These are phyloP conservation scores for Trichoderma brevicompactum DNA, from an alignment of 2,329 filamentous ascomycete species.

Conservation along the genomic window DNA sequence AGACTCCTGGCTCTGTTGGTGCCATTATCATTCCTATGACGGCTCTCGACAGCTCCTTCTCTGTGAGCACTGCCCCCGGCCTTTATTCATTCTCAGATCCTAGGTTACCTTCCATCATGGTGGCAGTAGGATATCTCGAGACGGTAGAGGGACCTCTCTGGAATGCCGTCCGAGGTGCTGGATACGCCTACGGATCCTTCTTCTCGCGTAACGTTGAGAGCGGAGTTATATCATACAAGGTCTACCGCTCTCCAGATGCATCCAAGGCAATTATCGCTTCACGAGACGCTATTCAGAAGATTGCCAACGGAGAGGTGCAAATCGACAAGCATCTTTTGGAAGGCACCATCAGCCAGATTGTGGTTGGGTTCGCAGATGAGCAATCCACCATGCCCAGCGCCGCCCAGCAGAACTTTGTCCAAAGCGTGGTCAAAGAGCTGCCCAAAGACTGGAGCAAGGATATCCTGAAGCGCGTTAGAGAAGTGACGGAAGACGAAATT, in stretches of 20 bases:
- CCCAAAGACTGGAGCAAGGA: slow-evolving; percentile 77
- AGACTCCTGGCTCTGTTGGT: slow-evolving; percentile 72
- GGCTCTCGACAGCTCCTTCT: slow-evolving; percentile 90
- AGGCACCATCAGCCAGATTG: slow-evolving; percentile 87
- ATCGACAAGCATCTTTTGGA: slow-evolving; percentile 86
- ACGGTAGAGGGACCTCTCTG: slow-evolving; percentile 93
- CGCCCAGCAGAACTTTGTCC: slow-evolving; percentile 80
- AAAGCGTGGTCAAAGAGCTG: slow-evolving; percentile 76
- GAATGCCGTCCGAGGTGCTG: slow-evolving; percentile 89
- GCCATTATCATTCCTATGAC: slow-evolving; percentile 87
- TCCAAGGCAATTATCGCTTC: slow-evolving; percentile 83
- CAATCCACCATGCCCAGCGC: slow-evolving; percentile 84
- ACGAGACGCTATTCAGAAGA: slow-evolving; percentile 72
- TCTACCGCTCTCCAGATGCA: slow-evolving; percentile 89
- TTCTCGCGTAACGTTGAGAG: slow-evolving; percentile 79
- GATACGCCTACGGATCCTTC: slow-evolving; percentile 85
- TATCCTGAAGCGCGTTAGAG: slow-evolving; percentile 76
- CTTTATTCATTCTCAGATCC: slow-evolving; percentile 77
- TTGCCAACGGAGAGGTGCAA: slow-evolving; percentile 70
- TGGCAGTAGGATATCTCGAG: slow-evolving; percentile 89
- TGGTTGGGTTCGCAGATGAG: slow-evolving; percentile 84
- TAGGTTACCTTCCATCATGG: slow-evolving; percentile 79
- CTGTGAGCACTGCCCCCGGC: slow-evolving; percentile 74
- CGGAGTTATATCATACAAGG: slow-evolving; percentile 79
- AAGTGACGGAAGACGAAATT: slow-evolving; percentile 77